Percentiles rank a stretch among this genome's conserved stretches.
These are phyloP conservation scores for Plenodomus tracheiphilus DNA, from an alignment of 2,329 filamentous ascomycete species.

Conservation along the genomic window DNA sequence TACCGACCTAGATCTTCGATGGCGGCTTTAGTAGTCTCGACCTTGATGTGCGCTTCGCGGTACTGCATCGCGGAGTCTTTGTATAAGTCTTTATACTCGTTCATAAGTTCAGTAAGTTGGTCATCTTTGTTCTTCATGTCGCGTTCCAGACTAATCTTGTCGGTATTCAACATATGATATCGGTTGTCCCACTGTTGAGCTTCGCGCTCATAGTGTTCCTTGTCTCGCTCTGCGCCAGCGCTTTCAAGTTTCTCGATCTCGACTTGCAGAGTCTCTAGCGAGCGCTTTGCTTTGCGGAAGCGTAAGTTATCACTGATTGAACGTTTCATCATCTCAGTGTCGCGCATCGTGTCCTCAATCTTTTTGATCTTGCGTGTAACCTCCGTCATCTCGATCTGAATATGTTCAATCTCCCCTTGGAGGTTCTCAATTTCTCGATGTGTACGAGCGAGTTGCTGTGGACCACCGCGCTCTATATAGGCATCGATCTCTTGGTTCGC, in stretches of 20 bases:
- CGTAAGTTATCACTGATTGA: slow-evolving; percentile 88
- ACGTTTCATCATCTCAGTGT: slow-evolving; percentile 80
- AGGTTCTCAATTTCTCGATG: slow-evolving; percentile 69
- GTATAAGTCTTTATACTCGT: slow-evolving; percentile 86
- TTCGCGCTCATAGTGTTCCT: slow-evolving; percentile 72
- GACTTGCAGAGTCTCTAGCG: slow-evolving; percentile 66
- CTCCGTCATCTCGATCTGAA: slow-evolving; percentile 69
- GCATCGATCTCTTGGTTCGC: slow-evolving; percentile 76
- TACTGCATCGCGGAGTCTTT: slow-evolving; percentile 79
- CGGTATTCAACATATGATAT: slow-evolving; percentile 70
- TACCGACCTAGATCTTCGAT: slow-evolving; percentile 89
- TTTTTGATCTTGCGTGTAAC: slow-evolving; percentile 74
- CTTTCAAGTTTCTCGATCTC: slow-evolving; percentile 77
- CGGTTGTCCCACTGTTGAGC: slow-evolving; percentile 68
- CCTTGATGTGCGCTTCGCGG: slow-evolving; percentile 84
- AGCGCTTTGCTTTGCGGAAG: slow-evolving; percentile 74
- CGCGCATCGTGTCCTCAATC: slow-evolving; percentile 74
- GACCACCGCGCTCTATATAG: slow-evolving; percentile 77
- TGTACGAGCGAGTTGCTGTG: slow-evolving; percentile 69
- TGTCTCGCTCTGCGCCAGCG: slow-evolving; percentile 82
- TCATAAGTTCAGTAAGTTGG: slow-evolving; percentile 70
- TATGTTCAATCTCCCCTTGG: slow-evolving; percentile 65
- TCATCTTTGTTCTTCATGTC: slow-evolving; percentile 83
- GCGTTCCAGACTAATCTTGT: slow-evolving; percentile 74
- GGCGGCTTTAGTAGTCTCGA: slow-evolving; percentile 88